Base-by-base conservation (phyloP, 2,329 filamentous ascomycete species). In the Bipolaris sorokiniana region DNA sequence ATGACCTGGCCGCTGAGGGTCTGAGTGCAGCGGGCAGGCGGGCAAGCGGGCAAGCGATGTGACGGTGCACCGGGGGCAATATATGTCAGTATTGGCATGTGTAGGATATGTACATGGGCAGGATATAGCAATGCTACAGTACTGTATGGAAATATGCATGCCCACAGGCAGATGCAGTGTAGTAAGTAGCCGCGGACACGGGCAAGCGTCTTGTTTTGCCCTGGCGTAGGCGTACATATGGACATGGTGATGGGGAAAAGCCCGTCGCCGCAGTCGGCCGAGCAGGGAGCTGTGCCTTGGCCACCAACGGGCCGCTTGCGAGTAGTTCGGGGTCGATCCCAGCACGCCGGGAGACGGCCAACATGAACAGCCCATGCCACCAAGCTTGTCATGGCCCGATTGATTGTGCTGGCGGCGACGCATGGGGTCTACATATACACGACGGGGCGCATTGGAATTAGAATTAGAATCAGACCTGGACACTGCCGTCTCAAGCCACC, bases 261-360 rank as follows among this genome's bases (percentile, higher is more conserved):
- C 52, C 28, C 40, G 42, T 55, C 40, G 58, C 55, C 55, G 57
- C 42, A 48, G 46, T 49, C 57, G 48, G 53, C 60, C 59, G 56
- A 38, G 34, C 15, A 51, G 11, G 26, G 26, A 5, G n/a, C 13
- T 3, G 38, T 22, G 16, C 26, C 31, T 34, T 41, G 37, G 65
- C 55, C 49, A 56, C 59, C 59, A 63, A 65, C 64, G 65, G 67
- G 55, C 62, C 59, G 62, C 65, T 69, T 65, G 68, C 63, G 68
- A 65, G 56, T 62, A 60, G 64, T 66, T 68, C 63, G 66, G 66
- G 61, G 60, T 61, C 63, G 60, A 63, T 64, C 65, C 71, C 71
- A 67, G 63, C 59, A 51, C 61, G 56, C 60, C 69, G 68, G 70
- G 56, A 64, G 52, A 61, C 54, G 61, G 65, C 55, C 56, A 58